A percentile compares a stretch with the other conserved stretches of the same genome.
These are phyloP conservation scores for Lablab purpureus DNA, from an alignment of 306 rosid species.

Conservation along the genomic window DNA sequence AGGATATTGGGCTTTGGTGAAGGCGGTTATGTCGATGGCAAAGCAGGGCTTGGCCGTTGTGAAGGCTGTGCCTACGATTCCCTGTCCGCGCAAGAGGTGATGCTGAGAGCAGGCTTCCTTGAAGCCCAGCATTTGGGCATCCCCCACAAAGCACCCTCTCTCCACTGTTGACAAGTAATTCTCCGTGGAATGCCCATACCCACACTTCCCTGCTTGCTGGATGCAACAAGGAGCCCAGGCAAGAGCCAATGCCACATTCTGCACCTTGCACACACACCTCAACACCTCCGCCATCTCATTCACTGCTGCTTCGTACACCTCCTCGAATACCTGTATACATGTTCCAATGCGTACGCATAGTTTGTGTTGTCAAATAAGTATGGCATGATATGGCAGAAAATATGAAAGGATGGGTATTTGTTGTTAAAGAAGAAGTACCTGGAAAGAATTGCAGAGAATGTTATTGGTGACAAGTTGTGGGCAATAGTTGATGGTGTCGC, in stretches of 20 bases:
- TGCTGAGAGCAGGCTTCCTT: constrained; percentile 61
- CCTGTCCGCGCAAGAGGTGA: constrained; percentile 66
- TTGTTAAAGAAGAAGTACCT: constrained; percentile 45
- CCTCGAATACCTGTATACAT: constrained; percentile 62
- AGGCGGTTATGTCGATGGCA: constrained; percentile 59
- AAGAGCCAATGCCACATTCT: constrained; percentile 61
- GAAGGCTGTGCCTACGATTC: constrained; percentile 70
- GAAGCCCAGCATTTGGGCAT: constrained; percentile 48
- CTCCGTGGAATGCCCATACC: constrained; percentile 44
- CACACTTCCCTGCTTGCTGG: constrained; percentile 55
- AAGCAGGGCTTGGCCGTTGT: constrained; percentile 61
- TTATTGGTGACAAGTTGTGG: constrained; percentile 47
- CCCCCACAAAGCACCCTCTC: constrained; percentile 56
- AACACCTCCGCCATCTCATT: constrained; percentile 62
- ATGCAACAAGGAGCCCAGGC: constrained; percentile 73
- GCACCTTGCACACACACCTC: constrained; percentile 59
- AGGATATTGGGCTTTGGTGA: constrained; percentile 65
- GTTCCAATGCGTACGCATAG: too few species aligned
- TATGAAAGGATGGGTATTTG: too few species aligned
- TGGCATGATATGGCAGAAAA: too few species aligned
- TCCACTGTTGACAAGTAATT: constrained; percentile 59
- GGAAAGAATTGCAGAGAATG: constrained; percentile 52
- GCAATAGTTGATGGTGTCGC: constrained; percentile 44
- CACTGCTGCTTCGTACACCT: constrained; percentile 62
- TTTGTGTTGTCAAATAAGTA: too few species aligned